phyloP scores from a whole-genome alignment of 345 rosid species.

The Psidium guajava region DNA sequence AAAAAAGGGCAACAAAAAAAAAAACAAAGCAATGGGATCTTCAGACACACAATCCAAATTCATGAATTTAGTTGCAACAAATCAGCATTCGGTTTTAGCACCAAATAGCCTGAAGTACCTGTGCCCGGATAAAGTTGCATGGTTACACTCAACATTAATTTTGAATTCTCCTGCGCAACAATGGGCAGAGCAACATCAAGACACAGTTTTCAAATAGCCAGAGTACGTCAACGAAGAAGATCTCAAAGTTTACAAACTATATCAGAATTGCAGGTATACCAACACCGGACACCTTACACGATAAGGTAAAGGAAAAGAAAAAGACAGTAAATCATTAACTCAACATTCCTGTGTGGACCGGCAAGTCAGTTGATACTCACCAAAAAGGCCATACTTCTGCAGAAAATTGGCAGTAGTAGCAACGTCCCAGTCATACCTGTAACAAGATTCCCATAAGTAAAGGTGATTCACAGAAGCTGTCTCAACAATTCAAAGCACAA shows the following conservation, averaged over 20 bases:
- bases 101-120: constrained; percentile 22
- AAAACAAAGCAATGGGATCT: background rate
- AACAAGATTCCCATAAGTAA: background rate
- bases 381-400: constrained; percentile 68
- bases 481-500: background rate
- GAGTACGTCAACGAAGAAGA: background rate
- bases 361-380: constrained; percentile 12
- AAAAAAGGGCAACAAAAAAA: background rate
- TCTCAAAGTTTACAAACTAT: background rate
- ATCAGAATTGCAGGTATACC: background rate
- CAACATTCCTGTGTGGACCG: background rate
- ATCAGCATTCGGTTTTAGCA: background rate
- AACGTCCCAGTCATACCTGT: constrained; percentile 94
- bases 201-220: background rate
- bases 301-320: background rate
- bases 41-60: background rate
- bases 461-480: background rate
- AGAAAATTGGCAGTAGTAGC: constrained; percentile 85
- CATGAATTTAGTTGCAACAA: background rate
- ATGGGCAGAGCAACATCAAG: background rate
- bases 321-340: background rate
- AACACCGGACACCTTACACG: background rate
- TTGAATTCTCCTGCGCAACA: constrained; percentile 50
- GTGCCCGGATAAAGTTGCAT: constrained; percentile 95
- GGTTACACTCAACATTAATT: constrained; percentile 90